A percentile compares a stretch with the other conserved stretches of the same genome.
phyloP scores from a whole-genome alignment of 192 early-diverging fungal species.

The Entrophospora sp. region DNA sequence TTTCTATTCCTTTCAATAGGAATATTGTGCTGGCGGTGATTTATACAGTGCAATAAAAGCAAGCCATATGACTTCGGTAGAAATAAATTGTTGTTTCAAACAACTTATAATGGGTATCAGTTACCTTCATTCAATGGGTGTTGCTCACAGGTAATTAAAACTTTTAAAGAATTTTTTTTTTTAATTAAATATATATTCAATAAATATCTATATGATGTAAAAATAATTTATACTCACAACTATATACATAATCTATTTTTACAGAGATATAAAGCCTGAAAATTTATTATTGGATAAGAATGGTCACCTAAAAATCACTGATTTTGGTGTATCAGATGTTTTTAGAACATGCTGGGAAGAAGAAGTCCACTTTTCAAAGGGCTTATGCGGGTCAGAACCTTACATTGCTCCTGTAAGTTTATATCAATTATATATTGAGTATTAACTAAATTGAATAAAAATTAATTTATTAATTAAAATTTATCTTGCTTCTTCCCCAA shows the following conservation, averaged over 20 bases:
- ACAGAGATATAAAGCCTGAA: slow-evolving; percentile 72
- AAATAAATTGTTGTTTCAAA: slow-evolving; percentile 88
- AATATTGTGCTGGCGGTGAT: slow-evolving; percentile 91
- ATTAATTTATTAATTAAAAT: not conserved
- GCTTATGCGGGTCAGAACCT: slow-evolving; percentile 90
- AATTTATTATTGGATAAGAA: slow-evolving; percentile 78
- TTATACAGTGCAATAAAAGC: slow-evolving; percentile 71
- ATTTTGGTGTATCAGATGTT: slow-evolving; percentile 96
- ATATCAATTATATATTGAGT: not conserved
- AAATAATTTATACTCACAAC: no score
- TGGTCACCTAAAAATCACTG: slow-evolving; percentile 89
- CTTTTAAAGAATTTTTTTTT: slow-evolving; percentile 26
- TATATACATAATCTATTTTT: not conserved
- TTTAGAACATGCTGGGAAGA: slow-evolving; percentile 85
- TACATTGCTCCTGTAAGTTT: slow-evolving; percentile 96
- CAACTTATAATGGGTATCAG: slow-evolving; percentile 84
- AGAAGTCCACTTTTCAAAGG: slow-evolving; percentile 65
- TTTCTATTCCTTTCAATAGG: slow-evolving; percentile 23
- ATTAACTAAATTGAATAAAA: not conserved
- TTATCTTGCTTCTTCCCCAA: not conserved
- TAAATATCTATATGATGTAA: slow-evolving; percentile 17
- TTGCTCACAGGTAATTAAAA: slow-evolving; percentile 72
- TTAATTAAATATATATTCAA: not conserved
- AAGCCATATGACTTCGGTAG: slow-evolving; percentile 64
- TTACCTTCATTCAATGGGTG: slow-evolving; percentile 88